Conservation (phyloP, 768 basidiomycete species). For the Rhizopogon vinicolor region DNA sequence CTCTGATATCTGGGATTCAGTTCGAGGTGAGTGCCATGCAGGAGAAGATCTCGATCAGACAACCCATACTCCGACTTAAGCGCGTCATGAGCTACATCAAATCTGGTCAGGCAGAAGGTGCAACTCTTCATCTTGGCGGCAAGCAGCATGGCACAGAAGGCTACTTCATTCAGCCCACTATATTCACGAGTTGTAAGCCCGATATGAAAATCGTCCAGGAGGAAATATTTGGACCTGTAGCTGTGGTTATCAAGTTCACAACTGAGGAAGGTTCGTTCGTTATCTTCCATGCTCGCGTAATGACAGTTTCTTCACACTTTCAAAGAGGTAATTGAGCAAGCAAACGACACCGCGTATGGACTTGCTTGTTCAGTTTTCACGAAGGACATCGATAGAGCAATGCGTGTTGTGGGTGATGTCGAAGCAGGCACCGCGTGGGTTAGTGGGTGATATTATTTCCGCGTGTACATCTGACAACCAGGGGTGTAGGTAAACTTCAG, state of each 20-base stretch:
- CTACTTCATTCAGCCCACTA: constrained; percentile 72
- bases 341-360: constrained; percentile 87
- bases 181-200: constrained; percentile 61
- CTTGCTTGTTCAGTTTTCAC: constrained; percentile 88
- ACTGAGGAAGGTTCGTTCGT: constrained; percentile 36
- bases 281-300: background rate
- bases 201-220: constrained; percentile 74
- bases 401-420: constrained; percentile 66
- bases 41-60: constrained; percentile 39
- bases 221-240: constrained; percentile 82
- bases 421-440: constrained; percentile 83
- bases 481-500: constrained; percentile 68
- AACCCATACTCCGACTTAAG: constrained; percentile 81
- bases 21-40: constrained; percentile 49
- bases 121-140: constrained; percentile 65
- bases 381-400: constrained; percentile 67
- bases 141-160: constrained; percentile 52
- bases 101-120: constrained; percentile 67
- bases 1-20: constrained; percentile 73
- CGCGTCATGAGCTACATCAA: constrained; percentile 77
- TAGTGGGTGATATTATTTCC: constrained; percentile 4
- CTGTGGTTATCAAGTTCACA: constrained; percentile 72
- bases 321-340: constrained; percentile 56
- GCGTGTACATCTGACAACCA: constrained; percentile 4
- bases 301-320: background rate